These are phyloP conservation scores for Fusarium humuli DNA, from an alignment of 2,329 filamentous ascomycete species.

Conservation along the genomic window DNA sequence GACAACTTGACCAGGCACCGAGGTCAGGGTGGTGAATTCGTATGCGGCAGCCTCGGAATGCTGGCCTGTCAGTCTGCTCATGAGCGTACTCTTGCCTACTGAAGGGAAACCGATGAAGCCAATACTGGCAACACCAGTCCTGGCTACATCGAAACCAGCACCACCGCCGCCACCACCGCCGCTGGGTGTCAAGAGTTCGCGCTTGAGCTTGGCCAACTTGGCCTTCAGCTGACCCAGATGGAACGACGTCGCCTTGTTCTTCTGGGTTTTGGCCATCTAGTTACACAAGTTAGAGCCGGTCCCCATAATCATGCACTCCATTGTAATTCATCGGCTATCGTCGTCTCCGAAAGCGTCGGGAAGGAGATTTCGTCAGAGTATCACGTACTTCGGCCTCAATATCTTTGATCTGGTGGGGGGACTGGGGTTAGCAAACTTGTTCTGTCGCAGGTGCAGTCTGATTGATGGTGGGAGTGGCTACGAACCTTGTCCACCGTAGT, in stretches of 20 bases:
- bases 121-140: slow-evolving; percentile 96
- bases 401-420: slow-evolving; percentile 81
- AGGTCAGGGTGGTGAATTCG: slow-evolving; percentile 98
- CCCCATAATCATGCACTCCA: background rate
- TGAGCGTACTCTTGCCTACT: slow-evolving; percentile 97
- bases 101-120: slow-evolving; percentile 99
- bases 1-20: slow-evolving; percentile 92
- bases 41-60: slow-evolving; percentile 98
- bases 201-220: slow-evolving; percentile 97
- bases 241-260: slow-evolving; percentile 95
- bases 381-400: slow-evolving; percentile 89
- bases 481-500: slow-evolving; percentile 96
- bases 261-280: slow-evolving; percentile 95
- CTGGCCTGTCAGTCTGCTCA: slow-evolving; percentile 93
- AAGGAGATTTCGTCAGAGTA: slow-evolving; percentile 20
- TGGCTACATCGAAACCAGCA: slow-evolving; percentile 94
- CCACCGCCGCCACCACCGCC: slow-evolving; percentile 82
- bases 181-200: slow-evolving; percentile 89
- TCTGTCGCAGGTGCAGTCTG: background rate
- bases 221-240: slow-evolving; percentile 97
- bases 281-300: slow-evolving; percentile 34
- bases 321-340: slow-evolving; percentile 8
- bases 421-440: slow-evolving; percentile 51
- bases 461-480: slow-evolving; percentile 22
- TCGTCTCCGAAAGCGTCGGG: slow-evolving; percentile 22